Base-by-base conservation (phyloP, 1,139 yeast genomes). In the Sugiyamaella paludigena region DNA sequence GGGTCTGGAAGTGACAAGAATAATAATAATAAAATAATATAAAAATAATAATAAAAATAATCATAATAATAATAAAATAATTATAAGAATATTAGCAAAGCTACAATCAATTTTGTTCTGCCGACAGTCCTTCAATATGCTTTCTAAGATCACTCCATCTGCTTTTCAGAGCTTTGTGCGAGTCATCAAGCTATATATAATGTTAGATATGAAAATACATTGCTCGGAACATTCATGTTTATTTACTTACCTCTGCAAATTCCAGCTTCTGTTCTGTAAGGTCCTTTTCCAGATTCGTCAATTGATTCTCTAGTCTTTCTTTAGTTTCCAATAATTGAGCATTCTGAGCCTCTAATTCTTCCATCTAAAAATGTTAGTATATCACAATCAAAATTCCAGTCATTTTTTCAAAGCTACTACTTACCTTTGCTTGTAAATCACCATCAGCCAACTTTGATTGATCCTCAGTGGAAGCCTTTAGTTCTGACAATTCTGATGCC, bases 301-400 rank as follows among this genome's bases (percentile, higher is more conserved):
- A 56, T 51, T 68, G 72, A 19, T 52, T 45, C 42, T 63, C 70
- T 8, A 65, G 55, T 9, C 69, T 57, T 19, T 57, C 56, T 44
- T 66, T 71, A 13, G 69, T 62, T 37, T 66, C 72, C 2, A 51
- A 58, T 36, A 73, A 59, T 51, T 68, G 69, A 11, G 56, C 54
- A 43, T 66, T 66, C 57, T 81, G 80, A 40, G 72, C 76, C 55
- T 83, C 84, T 31, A 83, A 62, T 39, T 68, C 64, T 5, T 78
- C 79, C 49, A 57, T 85, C 92, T 54, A 78, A 81, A 26, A 78
- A 59, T 33, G 69, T 66, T 52, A 11, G 40, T 43, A 33, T 33
- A 33, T 10, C n/a, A n/a, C n/a, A 11, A 45, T 47, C 53, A 7
- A 19, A 19, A 11, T 44, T 32, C 44, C 50, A 29, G 24, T 50